A percentile compares a stretch with the other conserved stretches of the same genome.
phyloP scores from a whole-genome alignment of 164 flowering plant species.

The Magnolia changhungtana region DNA sequence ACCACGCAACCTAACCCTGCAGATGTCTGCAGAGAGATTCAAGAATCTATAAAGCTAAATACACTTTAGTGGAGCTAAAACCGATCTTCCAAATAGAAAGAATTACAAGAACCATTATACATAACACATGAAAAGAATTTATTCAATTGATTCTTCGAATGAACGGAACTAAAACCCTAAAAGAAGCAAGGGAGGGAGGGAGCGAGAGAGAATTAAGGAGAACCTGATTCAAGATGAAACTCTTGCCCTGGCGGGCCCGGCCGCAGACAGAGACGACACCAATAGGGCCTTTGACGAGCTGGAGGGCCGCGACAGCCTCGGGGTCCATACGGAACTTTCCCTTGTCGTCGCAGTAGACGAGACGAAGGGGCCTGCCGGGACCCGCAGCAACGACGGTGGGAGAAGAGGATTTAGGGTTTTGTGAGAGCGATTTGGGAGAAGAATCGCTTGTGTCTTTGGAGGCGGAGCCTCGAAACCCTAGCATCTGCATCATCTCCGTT shows the following conservation, averaged over 20 bases:
- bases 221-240: constrained; percentile 93
- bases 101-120: too few species aligned
- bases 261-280: constrained; percentile 98
- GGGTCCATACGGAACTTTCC: constrained; percentile 97
- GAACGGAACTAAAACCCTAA: neutral
- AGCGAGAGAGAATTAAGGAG: neutral
- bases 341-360: constrained; percentile 84
- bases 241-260: constrained; percentile 98
- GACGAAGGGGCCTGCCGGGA: constrained; percentile 83
- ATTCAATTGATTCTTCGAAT: too few species aligned
- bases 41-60: too few species aligned
- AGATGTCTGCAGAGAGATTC: too few species aligned
- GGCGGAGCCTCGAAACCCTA: constrained; percentile 35
- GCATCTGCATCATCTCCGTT: constrained; percentile 30
- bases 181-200: neutral
- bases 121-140: too few species aligned
- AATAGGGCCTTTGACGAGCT: constrained; percentile 86
- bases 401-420: constrained; percentile 16
- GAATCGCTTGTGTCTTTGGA: constrained; percentile 21
- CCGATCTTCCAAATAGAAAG: too few species aligned
- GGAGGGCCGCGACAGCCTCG: constrained; percentile 85
- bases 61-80: too few species aligned
- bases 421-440: constrained; percentile 21
- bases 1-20: too few species aligned
- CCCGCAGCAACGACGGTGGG: constrained; percentile 36